Base-by-base conservation (phyloP, 257 asterid species). In the Ligustrum vulgare region DNA sequence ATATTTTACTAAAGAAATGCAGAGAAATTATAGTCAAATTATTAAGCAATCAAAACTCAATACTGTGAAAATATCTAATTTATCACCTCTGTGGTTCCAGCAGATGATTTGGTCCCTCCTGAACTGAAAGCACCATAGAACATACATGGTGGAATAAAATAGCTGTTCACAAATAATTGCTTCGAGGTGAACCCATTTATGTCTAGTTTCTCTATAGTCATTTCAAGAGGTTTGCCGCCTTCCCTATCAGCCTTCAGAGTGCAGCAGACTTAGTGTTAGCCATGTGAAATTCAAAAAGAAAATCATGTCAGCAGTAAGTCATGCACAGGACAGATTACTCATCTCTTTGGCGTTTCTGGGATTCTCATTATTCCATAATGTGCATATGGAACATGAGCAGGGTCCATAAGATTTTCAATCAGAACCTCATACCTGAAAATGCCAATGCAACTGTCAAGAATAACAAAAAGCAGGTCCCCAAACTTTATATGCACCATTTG, bases 351-450 rank as follows among this genome's bases (percentile, higher is more conserved):
- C 11, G 80, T 71, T 86, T 81, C 76, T 47, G 83, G 89, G 6
- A 56, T 70, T 56, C 80, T 83, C 96, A 88, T 83, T 72, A 94
- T 87, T 78, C 98, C 94, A 62, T 91, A 84, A 85, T 94, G 99
- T 37, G 99, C 98, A 43, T 94, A 94, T 36, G 93, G 96, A 75
- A 91, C 93, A 80, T 94, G 99, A 76, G 99, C 87, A 72, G 98
- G 99, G 83, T 94, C 99, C 99, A 94, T 94, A 73, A 92, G 91
- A 82, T 94, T 94, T 87, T 94, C 98, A 58, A 76, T 87, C 79
- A 94, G 87, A 78, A 92, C 67, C 78, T 92, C 98, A 67, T 94
- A 94, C 88, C 98, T 92, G 89, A 71, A 81, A 76, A 78, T 3
- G 36, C 67, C 47, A 66, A 72, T 56, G 58, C 15, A 28, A 28